Evolutionary conservation across 1,284 basidiomycete genomes (phyloP), one percentile per base, ranked within the genome.

Genomic region (Apiotrichum domesticum): DNA sequence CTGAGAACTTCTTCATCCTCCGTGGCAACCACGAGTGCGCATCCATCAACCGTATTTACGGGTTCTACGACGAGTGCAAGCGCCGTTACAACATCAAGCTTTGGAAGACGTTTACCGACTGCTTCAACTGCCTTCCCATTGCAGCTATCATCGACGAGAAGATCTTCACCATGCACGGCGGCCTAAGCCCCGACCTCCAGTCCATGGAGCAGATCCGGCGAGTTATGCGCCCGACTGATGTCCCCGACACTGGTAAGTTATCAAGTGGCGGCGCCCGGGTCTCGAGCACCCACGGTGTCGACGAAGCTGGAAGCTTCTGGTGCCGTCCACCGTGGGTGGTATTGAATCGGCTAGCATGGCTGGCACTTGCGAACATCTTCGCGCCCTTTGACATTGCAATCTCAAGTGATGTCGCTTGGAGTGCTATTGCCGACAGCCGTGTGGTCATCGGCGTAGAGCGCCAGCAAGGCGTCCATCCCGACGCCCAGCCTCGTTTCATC

Each of bases 201-300:
- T 92, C 88, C 72, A 98, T 98, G 95, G 95, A 98, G 79, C 94
- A 98, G 82, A 98, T 98, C 81, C 84, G 96, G 76, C 85, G 95
- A 75, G 94, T 98, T 51, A 98, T 98, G 95, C 83, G 95, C 80
- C 96, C 95, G 42, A 98, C 95, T 58, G 95, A 98, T 78, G 95
- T 98, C 54, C 95, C 96, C 63, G 95, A 98, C 79, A 97, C 93
- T 63, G 94, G 93, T 90, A 64, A 67, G 85, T 77, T 3, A 7
- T n/a, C 7, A 29, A 3, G 29, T 29, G 29, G 29, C 29, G 29
- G 29, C 29, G 29, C 21, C 29, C 29, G 29, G 29, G 29, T 29
- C 29, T 29, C 29, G 29, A 29, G 29, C 29, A 29, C 29, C 3
- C 29, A 29, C 29, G 29, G 29, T 29, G 29, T 29, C 29, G 29